Percentiles rank a stretch among this genome's conserved stretches.
Conservation (phyloP, 2,329 filamentous ascomycete species). For the Dactylellina cionopaga region DNA sequence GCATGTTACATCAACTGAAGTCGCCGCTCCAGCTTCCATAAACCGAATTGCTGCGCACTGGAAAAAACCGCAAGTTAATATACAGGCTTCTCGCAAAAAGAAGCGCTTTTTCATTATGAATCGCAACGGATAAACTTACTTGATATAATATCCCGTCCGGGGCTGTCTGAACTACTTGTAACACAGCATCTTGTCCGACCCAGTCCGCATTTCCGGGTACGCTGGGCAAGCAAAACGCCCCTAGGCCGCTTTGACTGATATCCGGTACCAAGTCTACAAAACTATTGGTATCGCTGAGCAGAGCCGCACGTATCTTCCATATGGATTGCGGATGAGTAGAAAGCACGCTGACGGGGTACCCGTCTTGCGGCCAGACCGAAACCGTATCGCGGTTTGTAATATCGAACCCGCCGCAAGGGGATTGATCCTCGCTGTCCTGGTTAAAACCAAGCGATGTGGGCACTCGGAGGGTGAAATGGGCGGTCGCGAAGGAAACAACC, state of each 20-base stretch:
- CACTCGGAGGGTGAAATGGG: constrained; percentile 25
- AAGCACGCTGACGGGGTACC: constrained; percentile 21
- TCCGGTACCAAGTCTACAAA: constrained; percentile 34
- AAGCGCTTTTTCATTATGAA: too few relatives aligned
- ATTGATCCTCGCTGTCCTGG: constrained; percentile 10
- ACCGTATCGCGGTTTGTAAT: constrained; percentile 20
- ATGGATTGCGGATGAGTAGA: constrained; percentile 20
- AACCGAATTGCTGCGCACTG: constrained; percentile 30
- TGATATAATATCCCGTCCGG: constrained; percentile 26
- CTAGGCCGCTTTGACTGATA: constrained; percentile 13
- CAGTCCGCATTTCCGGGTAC: constrained; percentile 13
- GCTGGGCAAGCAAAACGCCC: constrained; percentile 13
- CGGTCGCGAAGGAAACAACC: too few relatives aligned
- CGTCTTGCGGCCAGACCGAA: constrained; percentile 15
- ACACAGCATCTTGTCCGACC: constrained; percentile 26
- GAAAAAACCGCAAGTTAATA: too few relatives aligned
- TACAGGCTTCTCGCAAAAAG: too few relatives aligned
- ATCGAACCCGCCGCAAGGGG: constrained; percentile 28
- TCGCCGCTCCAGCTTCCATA: constrained; percentile 17
- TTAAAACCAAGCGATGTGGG: constrained; percentile 22
- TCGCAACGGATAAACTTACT: neutral
- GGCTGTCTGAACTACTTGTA: constrained; percentile 28
- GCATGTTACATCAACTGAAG: constrained; percentile 14
- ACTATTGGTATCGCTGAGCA: constrained; percentile 5
- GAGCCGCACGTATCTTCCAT: constrained; percentile 24